Base-by-base conservation (phyloP, 192 early-diverging fungal genomes). In the Paraglomus occultum region DNA sequence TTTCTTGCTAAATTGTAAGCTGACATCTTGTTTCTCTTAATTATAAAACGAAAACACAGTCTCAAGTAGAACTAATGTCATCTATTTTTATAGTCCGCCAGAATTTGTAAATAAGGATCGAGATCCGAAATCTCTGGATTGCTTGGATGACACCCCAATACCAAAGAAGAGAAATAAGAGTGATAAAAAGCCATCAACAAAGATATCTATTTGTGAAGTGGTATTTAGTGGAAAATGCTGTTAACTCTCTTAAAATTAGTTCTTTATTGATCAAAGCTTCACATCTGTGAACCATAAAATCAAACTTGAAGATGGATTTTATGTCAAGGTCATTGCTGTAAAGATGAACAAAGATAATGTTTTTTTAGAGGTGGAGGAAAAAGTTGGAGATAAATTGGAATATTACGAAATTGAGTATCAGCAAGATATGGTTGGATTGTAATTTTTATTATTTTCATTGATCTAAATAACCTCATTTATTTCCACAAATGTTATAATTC, bases 351-450 rank as follows among this genome's bases (percentile, higher is more conserved):
- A 51, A 51, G 51, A 51, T n/a, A n/a, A n/a, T n/a, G n/a, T n/a
- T n/a, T n/a, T n/a, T n/a, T n/a, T n/a, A n/a, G n/a, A n/a, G n/a
- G 8, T 51, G 51, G 8, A 51, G 20, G 51, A 51, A 51, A 51
- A 51, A 51, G 51, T 51, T 2, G 51, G 8, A 51, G 51, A 51
- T 51, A 8, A 51, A 51, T 51, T 51, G 20, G 20, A 51, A 51
- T 51, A 51, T 20, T 51, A 51, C 51, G 51, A 51, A 51, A 51
- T 51, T 51, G 20, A 17, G 51, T 51, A 51, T 51, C 51, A 51
- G 51, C 51, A 51, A 51, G 51, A 51, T 51, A 51, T 51, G 51
- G 51, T 51, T 51, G 20, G 51, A 51, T 51, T 51, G 20, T 51
- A 51, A 51, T n/a, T n/a, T n/a, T n/a, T n/a, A n/a, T n/a, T n/a